phyloP scores from a whole-genome alignment of 2,329 filamentous ascomycete genomes.

The Alternaria longipes region DNA sequence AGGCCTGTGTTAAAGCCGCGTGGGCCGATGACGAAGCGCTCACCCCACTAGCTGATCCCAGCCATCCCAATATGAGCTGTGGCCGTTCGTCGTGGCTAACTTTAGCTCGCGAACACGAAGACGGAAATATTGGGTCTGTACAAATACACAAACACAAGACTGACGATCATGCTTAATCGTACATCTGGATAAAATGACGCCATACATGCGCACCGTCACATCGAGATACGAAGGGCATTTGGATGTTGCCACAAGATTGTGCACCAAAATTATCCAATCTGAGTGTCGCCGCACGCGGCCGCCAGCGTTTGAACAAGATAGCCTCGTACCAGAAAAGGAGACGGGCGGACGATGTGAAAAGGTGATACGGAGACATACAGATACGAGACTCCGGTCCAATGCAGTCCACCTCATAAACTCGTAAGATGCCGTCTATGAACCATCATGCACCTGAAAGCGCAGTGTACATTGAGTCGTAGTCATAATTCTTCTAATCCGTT shows the following conservation, averaged over 20 bases:
- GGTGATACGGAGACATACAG: neutral
- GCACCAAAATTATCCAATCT: neutral
- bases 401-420: neutral
- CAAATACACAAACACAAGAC: neutral
- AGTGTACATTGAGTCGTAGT: neutral
- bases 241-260: neutral
- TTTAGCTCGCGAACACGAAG: slow-evolving; percentile 3
- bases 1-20: slow-evolving; percentile 11
- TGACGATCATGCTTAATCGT: neutral
- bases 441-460: neutral
- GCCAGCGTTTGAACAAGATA: neutral
- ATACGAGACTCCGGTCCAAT: neutral
- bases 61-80: neutral
- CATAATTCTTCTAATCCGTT: neutral
- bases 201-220: neutral
- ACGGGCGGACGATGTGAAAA: neutral
- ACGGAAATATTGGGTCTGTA: neutral
- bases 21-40: slow-evolving; percentile 10
- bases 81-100: neutral
- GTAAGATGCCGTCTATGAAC: neutral
- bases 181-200: neutral
- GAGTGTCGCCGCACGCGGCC: neutral
- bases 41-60: slow-evolving; percentile 1
- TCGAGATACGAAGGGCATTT: neutral
- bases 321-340: neutral